Evolutionary conservation across 768 basidiomycete species (phyloP).

Genomic region (Lactifluus volemus): DNA sequence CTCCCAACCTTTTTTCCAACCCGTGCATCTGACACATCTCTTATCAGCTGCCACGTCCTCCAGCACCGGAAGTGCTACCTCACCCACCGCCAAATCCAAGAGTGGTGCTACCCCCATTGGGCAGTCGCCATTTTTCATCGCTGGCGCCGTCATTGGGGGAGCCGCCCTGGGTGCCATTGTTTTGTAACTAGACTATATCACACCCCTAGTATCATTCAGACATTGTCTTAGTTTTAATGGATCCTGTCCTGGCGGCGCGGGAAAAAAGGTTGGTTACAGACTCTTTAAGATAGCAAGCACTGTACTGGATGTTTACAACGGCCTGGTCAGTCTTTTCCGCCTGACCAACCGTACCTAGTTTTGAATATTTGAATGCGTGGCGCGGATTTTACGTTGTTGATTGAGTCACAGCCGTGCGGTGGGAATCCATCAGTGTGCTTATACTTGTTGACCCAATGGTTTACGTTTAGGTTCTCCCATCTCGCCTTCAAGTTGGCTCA

Average conservation of each 20-base stretch:
- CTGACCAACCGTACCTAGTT: too few species aligned
- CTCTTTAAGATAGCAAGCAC: neutral
- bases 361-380: too few species aligned
- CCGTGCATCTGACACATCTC: neutral
- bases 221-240: neutral
- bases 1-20: neutral
- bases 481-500: too few species aligned
- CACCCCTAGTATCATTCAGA: neutral
- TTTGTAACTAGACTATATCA: neutral
- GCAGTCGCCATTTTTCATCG: conserved; percentile 1
- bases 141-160: neutral
- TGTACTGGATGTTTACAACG: neutral
- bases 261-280: neutral
- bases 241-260: neutral
- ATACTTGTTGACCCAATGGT: too few species aligned
- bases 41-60: neutral
- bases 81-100: neutral
- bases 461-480: too few species aligned
- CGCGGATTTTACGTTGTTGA: too few species aligned
- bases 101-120: neutral
- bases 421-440: too few species aligned
- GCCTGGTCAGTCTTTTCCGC: neutral
- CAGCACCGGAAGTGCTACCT: neutral
- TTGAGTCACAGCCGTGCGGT: too few species aligned
- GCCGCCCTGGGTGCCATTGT: conserved; percentile 1